Evolutionary conservation across 2,329 filamentous ascomycete species (phyloP).

Genomic region (Myriosclerotinia duriaeana): DNA sequence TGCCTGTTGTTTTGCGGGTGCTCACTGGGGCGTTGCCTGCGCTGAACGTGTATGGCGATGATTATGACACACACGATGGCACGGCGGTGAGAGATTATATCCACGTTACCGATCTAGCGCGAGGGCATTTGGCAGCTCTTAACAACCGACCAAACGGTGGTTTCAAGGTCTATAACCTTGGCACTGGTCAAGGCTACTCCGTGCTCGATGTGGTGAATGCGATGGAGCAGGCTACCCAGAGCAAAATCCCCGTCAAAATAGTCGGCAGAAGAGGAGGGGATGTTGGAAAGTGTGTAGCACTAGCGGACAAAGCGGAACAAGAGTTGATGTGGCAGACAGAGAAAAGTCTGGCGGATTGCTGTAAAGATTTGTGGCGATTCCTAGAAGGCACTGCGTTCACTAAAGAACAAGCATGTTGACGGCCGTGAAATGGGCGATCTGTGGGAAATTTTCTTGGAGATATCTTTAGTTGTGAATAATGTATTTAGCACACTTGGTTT

Average conservation of each 20-base stretch:
- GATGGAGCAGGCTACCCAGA: conserved; percentile 43
- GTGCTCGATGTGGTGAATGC: conserved; percentile 47
- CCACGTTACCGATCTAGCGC: conserved; percentile 64
- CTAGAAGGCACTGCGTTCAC: conserved; percentile 26
- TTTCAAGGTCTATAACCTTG: conserved; percentile 49
- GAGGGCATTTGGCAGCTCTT: conserved; percentile 61
- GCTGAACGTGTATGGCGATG: conserved; percentile 61
- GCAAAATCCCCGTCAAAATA: conserved; percentile 43
- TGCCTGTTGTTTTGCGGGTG: conserved; percentile 63
- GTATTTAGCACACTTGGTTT: not conserved
- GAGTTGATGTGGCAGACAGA: conserved; percentile 48
- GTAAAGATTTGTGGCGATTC: conserved; percentile 33
- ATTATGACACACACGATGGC: conserved; percentile 65
- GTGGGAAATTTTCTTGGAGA: not conserved
- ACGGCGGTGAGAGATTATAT: conserved; percentile 68
- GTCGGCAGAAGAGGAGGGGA: conserved; percentile 46
- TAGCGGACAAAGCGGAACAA: conserved; percentile 43
- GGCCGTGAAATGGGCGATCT: not conserved
- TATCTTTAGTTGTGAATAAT: not conserved
- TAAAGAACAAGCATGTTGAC: not conserved
- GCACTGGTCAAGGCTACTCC: conserved; percentile 48
- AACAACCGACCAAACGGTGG: conserved; percentile 40
- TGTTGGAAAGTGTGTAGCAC: conserved; percentile 47
- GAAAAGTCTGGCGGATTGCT: conserved; percentile 33
- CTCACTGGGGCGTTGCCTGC: conserved; percentile 54